Conservation (phyloP, 495 filamentous ascomycete species). For the Hamigera avellanea region DNA sequence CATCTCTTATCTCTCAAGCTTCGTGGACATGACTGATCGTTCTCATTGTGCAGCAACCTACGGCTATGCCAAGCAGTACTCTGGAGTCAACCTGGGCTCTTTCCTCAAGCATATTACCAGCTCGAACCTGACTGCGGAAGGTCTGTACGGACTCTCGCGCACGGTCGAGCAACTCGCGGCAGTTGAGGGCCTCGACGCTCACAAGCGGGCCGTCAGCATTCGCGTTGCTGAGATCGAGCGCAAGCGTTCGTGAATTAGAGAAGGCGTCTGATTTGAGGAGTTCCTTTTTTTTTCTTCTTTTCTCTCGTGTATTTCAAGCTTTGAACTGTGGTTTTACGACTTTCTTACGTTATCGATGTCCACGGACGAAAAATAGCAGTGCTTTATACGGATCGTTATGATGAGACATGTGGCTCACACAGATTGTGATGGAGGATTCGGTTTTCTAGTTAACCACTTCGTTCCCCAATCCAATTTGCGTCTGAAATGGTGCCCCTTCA, state of each 20-base stretch:
- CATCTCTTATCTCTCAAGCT: constrained; percentile 4
- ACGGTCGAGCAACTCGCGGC: constrained; percentile 91
- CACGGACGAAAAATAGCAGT: too few relatives aligned
- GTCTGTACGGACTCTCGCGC: constrained; percentile 66
- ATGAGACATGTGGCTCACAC: too few relatives aligned
- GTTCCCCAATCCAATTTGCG: too few relatives aligned
- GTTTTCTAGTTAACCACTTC: too few relatives aligned
- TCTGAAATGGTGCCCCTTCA: too few relatives aligned
- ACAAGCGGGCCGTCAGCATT: constrained; percentile 84
- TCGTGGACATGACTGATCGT: not conserved
- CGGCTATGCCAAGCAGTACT: constrained; percentile 96
- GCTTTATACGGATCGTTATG: too few relatives aligned
- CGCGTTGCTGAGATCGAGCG: constrained; percentile 58
- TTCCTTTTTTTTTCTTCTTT: constrained; percentile 3
- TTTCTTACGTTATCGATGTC: constrained; percentile 15
- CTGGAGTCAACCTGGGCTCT: constrained; percentile 87
- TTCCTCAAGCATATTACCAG: constrained; percentile 96
- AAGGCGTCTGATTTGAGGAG: not conserved
- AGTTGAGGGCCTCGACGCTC: constrained; percentile 90
- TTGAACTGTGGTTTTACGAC: too few relatives aligned
- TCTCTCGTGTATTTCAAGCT: constrained; percentile 11
- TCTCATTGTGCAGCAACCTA: constrained; percentile 71
- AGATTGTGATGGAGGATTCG: too few relatives aligned
- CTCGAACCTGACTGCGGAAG: constrained; percentile 76
- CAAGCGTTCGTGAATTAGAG: constrained; percentile 11